These are phyloP conservation scores for Sugiyamaella americana DNA, from an alignment of 805 yeast species.

Conservation along the genomic window DNA sequence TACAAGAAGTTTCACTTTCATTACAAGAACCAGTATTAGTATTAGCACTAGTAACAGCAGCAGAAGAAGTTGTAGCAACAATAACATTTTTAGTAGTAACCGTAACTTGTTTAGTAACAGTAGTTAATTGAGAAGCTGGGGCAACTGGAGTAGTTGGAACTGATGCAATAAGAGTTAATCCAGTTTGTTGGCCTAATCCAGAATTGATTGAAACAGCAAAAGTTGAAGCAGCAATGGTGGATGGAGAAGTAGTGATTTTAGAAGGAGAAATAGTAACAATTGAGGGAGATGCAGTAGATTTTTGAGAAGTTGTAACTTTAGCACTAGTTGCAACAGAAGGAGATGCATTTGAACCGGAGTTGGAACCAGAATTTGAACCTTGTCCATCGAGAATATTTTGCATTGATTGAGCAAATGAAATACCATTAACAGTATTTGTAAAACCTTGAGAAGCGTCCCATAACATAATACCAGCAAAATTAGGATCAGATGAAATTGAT, in stretches of 20 bases:
- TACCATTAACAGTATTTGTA: slow-evolving; percentile 43
- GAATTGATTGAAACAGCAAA: not conserved
- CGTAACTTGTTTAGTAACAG: slow-evolving; percentile 9
- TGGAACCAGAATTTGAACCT: not conserved
- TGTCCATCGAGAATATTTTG: slow-evolving; percentile 3
- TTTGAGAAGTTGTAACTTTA: slow-evolving; percentile 3
- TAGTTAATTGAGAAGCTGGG: slow-evolving; percentile 14
- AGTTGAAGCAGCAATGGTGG: slow-evolving; percentile 1
- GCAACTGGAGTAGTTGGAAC: slow-evolving; percentile 16
- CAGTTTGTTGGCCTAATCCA: not conserved
- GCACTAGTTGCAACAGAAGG: slow-evolving; percentile 13
- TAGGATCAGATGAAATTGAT: slow-evolving; percentile 18
- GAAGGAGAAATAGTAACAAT: slow-evolving; percentile 10
- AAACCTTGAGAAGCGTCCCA: slow-evolving; percentile 77
- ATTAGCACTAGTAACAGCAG: slow-evolving; percentile 10
- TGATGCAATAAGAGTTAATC: slow-evolving; percentile 11
- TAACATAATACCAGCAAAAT: slow-evolving; percentile 68
- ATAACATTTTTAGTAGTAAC: slow-evolving; percentile 11
- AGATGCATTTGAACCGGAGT: slow-evolving; percentile 14
- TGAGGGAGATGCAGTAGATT: slow-evolving; percentile 10
- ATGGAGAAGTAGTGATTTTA: slow-evolving; percentile 13
- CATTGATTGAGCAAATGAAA: slow-evolving; percentile 31
- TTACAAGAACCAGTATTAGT: slow-evolving; percentile 19
- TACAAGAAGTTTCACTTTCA: slow-evolving; percentile 49
- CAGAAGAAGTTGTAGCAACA: slow-evolving; percentile 2